phyloP scores from a whole-genome alignment of 2,329 filamentous ascomycete species.

The Rhinocladiella mackenziei region DNA sequence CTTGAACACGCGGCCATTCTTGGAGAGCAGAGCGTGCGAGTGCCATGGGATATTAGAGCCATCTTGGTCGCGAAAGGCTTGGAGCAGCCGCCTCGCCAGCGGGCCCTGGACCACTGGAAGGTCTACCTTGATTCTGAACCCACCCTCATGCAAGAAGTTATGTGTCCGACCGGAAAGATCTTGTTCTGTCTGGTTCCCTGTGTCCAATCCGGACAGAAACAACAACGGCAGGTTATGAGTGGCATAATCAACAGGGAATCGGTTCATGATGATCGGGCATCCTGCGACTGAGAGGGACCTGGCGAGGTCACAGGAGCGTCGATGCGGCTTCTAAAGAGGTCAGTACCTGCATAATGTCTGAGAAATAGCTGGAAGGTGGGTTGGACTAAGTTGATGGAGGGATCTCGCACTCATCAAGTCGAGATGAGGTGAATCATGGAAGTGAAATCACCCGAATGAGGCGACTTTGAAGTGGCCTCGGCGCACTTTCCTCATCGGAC shows the following conservation, averaged over 20 bases:
- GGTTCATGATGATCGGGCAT: constrained; percentile 39
- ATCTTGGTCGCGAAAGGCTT: constrained; percentile 64
- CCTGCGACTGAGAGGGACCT: constrained; percentile 1
- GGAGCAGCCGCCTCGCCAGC: constrained; percentile 61
- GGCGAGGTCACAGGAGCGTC: too few species aligned
- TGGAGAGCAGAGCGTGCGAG: constrained; percentile 49
- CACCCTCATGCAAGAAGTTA: constrained; percentile 52
- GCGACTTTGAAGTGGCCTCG: background rate
- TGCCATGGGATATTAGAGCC: constrained; percentile 65
- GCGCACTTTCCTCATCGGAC: background rate
- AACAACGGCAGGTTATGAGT: constrained; percentile 83
- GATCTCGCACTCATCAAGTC: too few species aligned
- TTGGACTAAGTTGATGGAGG: too few species aligned
- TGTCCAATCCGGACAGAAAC: constrained; percentile 70
- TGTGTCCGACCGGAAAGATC: constrained; percentile 40
- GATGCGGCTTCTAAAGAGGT: background rate
- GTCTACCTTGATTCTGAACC: constrained; percentile 65
- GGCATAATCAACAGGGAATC: constrained; percentile 62
- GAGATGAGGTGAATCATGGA: too few species aligned
- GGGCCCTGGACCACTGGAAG: constrained; percentile 62
- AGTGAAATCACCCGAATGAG: too few species aligned
- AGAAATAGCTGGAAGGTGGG: too few species aligned
- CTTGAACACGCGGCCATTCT: constrained; percentile 56
- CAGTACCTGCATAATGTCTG: background rate
- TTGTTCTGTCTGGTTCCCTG: constrained; percentile 35